These are phyloP conservation scores for Geotrichum citri-aurantii DNA, from an alignment of 1,139 yeast genomes.

Conservation along the genomic window DNA sequence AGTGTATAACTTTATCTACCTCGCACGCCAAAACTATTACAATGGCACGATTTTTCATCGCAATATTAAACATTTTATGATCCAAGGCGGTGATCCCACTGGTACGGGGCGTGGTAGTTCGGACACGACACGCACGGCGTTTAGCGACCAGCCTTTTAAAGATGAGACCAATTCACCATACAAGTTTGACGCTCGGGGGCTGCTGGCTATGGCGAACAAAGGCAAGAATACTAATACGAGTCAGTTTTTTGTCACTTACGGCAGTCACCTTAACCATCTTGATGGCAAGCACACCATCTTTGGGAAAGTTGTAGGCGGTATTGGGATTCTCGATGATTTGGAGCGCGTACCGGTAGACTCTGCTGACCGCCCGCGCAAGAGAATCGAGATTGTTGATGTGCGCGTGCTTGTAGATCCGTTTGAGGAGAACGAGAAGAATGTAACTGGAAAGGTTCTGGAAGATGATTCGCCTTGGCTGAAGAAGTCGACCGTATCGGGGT, in stretches of 20 bases:
- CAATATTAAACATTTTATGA: constrained; percentile 46
- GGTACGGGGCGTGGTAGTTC: constrained; percentile 46
- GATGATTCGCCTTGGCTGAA: constrained; percentile 31
- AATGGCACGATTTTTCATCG: constrained; percentile 44
- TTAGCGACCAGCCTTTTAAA: constrained; percentile 37
- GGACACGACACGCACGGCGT: constrained; percentile 22
- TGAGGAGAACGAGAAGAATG: constrained; percentile 34
- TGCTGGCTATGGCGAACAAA: constrained; percentile 72
- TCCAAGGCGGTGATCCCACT: constrained; percentile 49
- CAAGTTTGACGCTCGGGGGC: constrained; percentile 75
- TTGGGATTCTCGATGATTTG: constrained; percentile 65
- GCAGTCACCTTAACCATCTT: constrained; percentile 58
- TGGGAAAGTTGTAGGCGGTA: constrained; percentile 74
- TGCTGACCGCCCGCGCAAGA: constrained; percentile 34
- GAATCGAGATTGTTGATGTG: constrained; percentile 44
- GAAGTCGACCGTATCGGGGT: constrained; percentile 4
- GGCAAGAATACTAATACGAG: constrained; percentile 61
- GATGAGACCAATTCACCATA: constrained; percentile 61
- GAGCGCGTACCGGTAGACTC: constrained; percentile 42
- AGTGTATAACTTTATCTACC: constrained; percentile 41
- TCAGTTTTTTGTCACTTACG: constrained; percentile 75
- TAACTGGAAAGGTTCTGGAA: constrained; percentile 1
- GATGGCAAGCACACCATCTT: constrained; percentile 72
- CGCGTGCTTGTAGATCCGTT: constrained; percentile 76
- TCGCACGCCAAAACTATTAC: constrained; percentile 40